Evolutionary conservation across 2,329 filamentous ascomycete genomes (phyloP).

Genomic region (Ophiostoma fasciatum): DNA sequence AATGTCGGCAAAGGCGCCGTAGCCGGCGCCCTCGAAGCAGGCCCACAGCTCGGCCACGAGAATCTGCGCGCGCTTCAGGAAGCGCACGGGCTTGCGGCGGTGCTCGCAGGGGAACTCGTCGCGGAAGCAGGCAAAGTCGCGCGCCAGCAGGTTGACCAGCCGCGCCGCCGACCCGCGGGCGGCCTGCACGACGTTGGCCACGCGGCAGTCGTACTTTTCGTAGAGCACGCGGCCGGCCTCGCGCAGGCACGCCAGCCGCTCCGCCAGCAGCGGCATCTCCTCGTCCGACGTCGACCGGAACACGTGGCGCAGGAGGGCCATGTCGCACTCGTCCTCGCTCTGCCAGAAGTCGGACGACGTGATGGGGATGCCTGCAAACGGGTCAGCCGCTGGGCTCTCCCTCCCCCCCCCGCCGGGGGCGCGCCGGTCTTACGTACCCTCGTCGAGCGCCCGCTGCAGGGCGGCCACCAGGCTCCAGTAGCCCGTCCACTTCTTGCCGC

Average conservation of each 20-base stretch:
- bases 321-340: constrained; percentile 57
- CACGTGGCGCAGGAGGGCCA: constrained; percentile 58
- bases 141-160: constrained; percentile 73
- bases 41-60: constrained; percentile 95
- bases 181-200: constrained; percentile 56
- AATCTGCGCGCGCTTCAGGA: constrained; percentile 92
- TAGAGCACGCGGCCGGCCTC: constrained; percentile 72
- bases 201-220: constrained; percentile 63
- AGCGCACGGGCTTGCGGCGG: constrained; percentile 52
- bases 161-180: constrained; percentile 67
- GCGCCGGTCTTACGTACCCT: constrained; percentile 48
- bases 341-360: constrained; percentile 81
- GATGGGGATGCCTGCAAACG: constrained; percentile 57
- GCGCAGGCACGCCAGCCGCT: constrained; percentile 64
- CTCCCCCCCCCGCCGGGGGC: no score
- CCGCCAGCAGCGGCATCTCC: constrained; percentile 67
- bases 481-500: constrained; percentile 71
- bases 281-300: constrained; percentile 81
- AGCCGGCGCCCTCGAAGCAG: constrained; percentile 69
- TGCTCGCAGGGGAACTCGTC: constrained; percentile 67
- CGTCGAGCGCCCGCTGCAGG: constrained; percentile 74
- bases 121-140: constrained; percentile 71
- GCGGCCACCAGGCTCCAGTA: constrained; percentile 91
- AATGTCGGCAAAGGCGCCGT: constrained; percentile 76
- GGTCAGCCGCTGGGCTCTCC: neutral